A percentile compares a stretch with the other conserved stretches of the same genome.
Conservation (phyloP, 768 basidiomycete genomes). For the Boletus tomentosulus region DNA sequence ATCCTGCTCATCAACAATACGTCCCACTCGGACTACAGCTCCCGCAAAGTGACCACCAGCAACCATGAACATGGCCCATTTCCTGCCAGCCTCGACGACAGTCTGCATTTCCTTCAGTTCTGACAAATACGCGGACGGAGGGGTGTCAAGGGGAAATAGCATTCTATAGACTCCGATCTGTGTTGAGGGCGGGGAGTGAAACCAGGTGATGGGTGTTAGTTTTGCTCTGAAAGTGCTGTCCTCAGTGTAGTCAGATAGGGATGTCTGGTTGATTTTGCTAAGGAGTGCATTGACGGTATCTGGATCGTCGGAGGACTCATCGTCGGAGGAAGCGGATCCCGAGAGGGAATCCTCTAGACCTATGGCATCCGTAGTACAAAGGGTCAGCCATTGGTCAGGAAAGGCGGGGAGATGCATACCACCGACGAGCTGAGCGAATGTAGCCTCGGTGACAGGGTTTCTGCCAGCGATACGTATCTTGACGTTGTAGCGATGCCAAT, state of each 20-base stretch:
- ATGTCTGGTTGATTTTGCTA: conserved; percentile 48
- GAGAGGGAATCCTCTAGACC: conserved; percentile 86
- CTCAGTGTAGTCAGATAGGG: conserved; percentile 47
- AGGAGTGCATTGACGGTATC: conserved; percentile 66
- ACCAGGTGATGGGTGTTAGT: conserved; percentile 81
- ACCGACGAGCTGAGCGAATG: conserved; percentile 77
- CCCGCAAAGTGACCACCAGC: conserved; percentile 99
- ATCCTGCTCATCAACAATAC: conserved; percentile 42
- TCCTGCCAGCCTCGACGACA: conserved; percentile 51
- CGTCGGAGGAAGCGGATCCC: conserved; percentile 77
- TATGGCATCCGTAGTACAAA: conserved; percentile 26
- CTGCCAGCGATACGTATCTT: conserved; percentile 71
- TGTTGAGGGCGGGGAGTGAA: conserved; percentile 79
- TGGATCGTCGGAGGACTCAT: conserved; percentile 54
- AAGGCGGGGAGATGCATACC: conserved; percentile 42
- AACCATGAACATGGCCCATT: conserved; percentile 94
- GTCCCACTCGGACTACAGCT: conserved; percentile 72
- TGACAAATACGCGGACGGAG: conserved; percentile 47
- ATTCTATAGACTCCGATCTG: conserved; percentile 88
- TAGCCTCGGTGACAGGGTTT: conserved; percentile 58
- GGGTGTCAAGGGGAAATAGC: conserved; percentile 52
- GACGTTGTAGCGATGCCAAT: conserved; percentile 99
- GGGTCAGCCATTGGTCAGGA: background rate
- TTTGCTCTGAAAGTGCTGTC: conserved; percentile 36
- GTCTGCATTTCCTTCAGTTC: conserved; percentile 67